Percentiles rank a stretch among this genome's conserved stretches.
Evolutionary conservation across 169 alveolate species (phyloP).

Genomic region (Plasmodium gallinaceum): DNA sequence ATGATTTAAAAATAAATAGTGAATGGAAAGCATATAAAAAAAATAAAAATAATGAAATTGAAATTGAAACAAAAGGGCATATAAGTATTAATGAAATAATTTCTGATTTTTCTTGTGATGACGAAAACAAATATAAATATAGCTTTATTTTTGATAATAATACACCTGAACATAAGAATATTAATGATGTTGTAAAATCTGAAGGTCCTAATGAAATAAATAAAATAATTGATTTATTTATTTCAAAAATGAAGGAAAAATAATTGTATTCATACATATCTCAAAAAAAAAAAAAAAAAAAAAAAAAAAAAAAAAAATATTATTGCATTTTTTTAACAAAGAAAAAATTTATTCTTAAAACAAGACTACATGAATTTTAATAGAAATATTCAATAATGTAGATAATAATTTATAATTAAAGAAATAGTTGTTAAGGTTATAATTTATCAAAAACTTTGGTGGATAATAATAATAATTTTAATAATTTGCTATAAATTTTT

Average conservation of each 20-base stretch:
- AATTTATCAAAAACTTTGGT: too few species aligned
- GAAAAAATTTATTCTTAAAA: not conserved
- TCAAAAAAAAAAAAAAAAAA: not conserved
- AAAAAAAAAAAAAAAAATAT: too few species aligned
- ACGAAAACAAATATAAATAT: slow-evolving; percentile 33
- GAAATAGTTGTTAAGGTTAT: too few species aligned
- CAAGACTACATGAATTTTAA: not conserved
- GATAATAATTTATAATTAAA: too few species aligned
- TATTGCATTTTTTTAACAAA: not conserved
- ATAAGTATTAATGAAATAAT: slow-evolving; percentile 41
- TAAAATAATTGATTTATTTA: slow-evolving; percentile 37
- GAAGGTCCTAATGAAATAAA: slow-evolving; percentile 27
- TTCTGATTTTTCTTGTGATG: slow-evolving; percentile 49
- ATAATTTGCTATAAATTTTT: too few species aligned
- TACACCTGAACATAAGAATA: slow-evolving; percentile 2
- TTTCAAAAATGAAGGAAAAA: slow-evolving; percentile 45
- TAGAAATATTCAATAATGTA: too few species aligned
- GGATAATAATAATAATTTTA: too few species aligned
- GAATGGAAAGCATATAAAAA: slow-evolving; percentile 67
- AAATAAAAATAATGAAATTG: slow-evolving; percentile 42
- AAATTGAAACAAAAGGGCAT: slow-evolving; percentile 55
- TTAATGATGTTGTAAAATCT: slow-evolving; percentile 26
- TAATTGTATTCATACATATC: not conserved
- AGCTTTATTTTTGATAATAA: slow-evolving; percentile 31
- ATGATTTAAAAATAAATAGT: slow-evolving; percentile 48